Evolutionary conservation across 768 basidiomycete species (phyloP).

Genomic region (Boletus sp.): DNA sequence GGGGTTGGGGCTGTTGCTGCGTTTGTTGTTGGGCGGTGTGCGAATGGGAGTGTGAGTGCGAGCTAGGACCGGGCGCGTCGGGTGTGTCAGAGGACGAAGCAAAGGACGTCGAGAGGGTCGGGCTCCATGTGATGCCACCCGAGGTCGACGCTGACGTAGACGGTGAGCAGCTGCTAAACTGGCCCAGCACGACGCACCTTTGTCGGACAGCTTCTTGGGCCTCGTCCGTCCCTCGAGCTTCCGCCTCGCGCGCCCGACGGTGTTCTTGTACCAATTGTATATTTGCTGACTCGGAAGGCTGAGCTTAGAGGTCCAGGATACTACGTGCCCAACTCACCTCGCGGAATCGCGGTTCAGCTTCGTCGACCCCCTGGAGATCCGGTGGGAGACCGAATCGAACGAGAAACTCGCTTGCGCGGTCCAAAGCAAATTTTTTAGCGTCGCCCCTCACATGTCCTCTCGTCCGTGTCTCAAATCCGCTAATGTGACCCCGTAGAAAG

Average conservation of each 20-base stretch:
- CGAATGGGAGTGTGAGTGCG: slow-evolving; percentile 16
- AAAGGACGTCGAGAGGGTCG: slow-evolving; percentile 41
- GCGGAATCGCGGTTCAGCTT: slow-evolving; percentile 58
- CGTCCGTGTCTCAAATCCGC: slow-evolving; percentile 59
- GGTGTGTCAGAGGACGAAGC: slow-evolving; percentile 19
- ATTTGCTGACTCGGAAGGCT: slow-evolving; percentile 46
- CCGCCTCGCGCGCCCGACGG: slow-evolving; percentile 57
- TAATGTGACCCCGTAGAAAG: slow-evolving; percentile 51
- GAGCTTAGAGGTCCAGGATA: neutral
- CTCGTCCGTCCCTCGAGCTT: slow-evolving; percentile 56
- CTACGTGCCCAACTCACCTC: slow-evolving; percentile 42
- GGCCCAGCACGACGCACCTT: slow-evolving; percentile 34
- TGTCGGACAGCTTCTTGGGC: slow-evolving; percentile 50
- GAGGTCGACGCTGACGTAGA: slow-evolving; percentile 13
- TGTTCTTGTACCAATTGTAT: slow-evolving; percentile 76
- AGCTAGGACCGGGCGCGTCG: slow-evolving; percentile 30
- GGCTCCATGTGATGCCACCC: slow-evolving; percentile 37
- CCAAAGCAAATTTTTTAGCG: slow-evolving; percentile 67
- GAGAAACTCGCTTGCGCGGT: slow-evolving; percentile 61
- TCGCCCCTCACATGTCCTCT: slow-evolving; percentile 62
- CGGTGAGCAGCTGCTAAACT: neutral
- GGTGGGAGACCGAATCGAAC: slow-evolving; percentile 54
- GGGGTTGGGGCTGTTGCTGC: slow-evolving; percentile 24
- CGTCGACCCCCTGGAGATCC: slow-evolving; percentile 53
- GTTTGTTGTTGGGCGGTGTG: slow-evolving; percentile 5